Conservation (phyloP, 2,329 filamentous ascomycete genomes). For the Scedosporium dehoogii region DNA sequence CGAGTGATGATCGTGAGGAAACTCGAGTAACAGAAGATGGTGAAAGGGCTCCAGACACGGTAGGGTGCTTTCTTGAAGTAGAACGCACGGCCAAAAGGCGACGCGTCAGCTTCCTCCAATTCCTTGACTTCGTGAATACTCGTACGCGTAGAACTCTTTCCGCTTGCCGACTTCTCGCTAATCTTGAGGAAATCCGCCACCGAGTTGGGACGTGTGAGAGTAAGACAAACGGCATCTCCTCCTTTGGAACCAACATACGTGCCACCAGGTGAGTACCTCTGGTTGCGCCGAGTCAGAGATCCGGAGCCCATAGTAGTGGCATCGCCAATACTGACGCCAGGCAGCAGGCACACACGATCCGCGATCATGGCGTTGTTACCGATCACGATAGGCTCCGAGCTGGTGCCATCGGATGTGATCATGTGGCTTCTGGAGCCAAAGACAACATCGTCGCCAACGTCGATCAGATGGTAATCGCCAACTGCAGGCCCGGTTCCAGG, state of each 20-base stretch:
- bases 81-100: conserved; percentile 46
- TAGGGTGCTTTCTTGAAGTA: conserved; percentile 41
- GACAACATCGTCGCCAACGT: conserved; percentile 49
- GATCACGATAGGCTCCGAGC: conserved; percentile 37
- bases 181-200: background rate
- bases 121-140: background rate
- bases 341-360: conserved; percentile 41
- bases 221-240: conserved; percentile 37
- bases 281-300: conserved; percentile 35
- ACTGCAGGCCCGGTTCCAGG: conserved; percentile 44
- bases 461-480: conserved; percentile 43
- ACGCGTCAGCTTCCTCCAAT: conserved; percentile 12
- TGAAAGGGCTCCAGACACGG: conserved; percentile 33
- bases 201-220: conserved; percentile 5
- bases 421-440: conserved; percentile 46
- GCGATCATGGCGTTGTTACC: conserved; percentile 44
- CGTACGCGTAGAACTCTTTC: background rate
- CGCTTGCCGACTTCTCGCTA: background rate
- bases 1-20: conserved; percentile 33
- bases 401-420: conserved; percentile 39
- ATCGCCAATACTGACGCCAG: conserved; percentile 38
- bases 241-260: conserved; percentile 43
- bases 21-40: conserved; percentile 40
- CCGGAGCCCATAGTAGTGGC: conserved; percentile 43
- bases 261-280: conserved; percentile 30